Base-by-base conservation (phyloP, 164 flowering plant species). In the Vitis amurensis region DNA sequence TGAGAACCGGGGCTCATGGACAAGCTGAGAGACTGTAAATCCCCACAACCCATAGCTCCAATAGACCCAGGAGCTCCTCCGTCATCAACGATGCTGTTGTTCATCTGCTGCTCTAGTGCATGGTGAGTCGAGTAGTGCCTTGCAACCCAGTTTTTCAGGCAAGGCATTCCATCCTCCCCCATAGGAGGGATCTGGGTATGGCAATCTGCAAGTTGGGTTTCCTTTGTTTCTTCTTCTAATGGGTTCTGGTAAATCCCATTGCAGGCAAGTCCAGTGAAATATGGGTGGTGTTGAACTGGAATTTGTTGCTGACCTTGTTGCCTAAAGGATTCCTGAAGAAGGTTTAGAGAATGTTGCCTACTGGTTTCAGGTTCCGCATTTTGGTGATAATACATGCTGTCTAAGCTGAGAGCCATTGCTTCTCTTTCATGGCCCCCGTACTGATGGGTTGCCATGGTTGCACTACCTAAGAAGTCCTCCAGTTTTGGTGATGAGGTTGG, bases 1-100 rank as follows among this genome's bases (percentile, higher is more conserved):
- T 87, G 93, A 5, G 97, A 91, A 55, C 93, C 91, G 63, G 94
- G 94, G 73, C 97, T 91, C 93, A 91, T 89, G 11, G 94, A 88
- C 84, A 91, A 75, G 78, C 86, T 89, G 44, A 91, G 69, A 31
- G 94, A 84, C 84, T 89, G 90, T 14, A 91, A 81, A 71, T 89
- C 91, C 16, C 89, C 87, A 74, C 79, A 84, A 48, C 81, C 81
- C 71, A 84, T 74, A 55, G 78, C 67, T 64, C 77, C 75, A 64
- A 61, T 69, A 27, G 85, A 63, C 11, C 73, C 81, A 67, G 75
- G n/a, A 50, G 74, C 82, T 16, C 76, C 84, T 13, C 80, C 83
- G 29, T 75, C 82, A 14, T 75, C 80, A 49, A 67, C 75, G 59
- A 76, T 27, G 64, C 63, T 55, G 50, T 52, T 67, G 47, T 37